A percentile compares a stretch with the other conserved stretches of the same genome.
phyloP scores from a whole-genome alignment of 129 eudicot species.

The Pulicaria dysenterica region DNA sequence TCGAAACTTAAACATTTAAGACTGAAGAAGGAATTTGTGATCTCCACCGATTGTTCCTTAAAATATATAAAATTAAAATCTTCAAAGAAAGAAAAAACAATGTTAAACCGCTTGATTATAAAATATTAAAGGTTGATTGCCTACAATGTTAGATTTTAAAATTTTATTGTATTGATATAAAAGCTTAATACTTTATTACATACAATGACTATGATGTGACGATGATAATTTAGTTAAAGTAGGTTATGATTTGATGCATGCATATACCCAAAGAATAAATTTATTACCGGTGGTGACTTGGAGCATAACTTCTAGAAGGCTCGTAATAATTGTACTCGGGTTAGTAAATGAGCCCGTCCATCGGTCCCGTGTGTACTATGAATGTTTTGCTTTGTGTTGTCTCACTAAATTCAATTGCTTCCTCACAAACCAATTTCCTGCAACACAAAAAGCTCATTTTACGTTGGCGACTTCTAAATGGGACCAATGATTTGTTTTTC shows the following conservation, averaged over 20 bases:
- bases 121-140: no score
- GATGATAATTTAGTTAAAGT: no score
- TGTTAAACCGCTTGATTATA: no score
- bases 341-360: background rate
- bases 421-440: background rate
- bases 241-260: no score
- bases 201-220: no score
- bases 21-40: conserved; percentile 72
- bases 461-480: background rate
- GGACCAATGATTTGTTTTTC: background rate
- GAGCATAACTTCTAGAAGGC: background rate
- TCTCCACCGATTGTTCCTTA: conserved; percentile 64
- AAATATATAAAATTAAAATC: conserved; percentile 33
- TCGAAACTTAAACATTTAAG: conserved; percentile 70
- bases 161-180: no score
- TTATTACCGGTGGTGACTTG: background rate
- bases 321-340: background rate
- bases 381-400: background rate
- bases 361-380: background rate
- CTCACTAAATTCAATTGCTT: background rate
- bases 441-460: background rate
- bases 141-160: no score
- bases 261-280: no score
- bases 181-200: no score
- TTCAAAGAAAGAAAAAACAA: no score